phyloP scores from a whole-genome alignment of 805 yeast genomes.

The Kregervanrija pseudodelftensis region DNA sequence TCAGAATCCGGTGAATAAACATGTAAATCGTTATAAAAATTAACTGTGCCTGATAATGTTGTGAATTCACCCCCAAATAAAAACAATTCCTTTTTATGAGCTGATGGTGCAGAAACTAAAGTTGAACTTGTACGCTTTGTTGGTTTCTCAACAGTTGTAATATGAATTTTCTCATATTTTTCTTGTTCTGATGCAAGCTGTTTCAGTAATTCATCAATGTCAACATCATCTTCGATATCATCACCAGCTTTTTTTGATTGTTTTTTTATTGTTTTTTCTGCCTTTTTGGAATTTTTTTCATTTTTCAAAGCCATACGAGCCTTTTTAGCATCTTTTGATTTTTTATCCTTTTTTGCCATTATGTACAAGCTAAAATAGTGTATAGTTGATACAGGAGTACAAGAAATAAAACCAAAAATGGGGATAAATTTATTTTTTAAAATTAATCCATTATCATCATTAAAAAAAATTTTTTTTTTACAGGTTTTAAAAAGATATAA shows the following conservation, averaged over 20 bases:
- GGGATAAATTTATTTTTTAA: background rate
- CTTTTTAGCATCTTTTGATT: slow-evolving; percentile 86
- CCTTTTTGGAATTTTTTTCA: slow-evolving; percentile 67
- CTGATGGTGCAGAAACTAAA: slow-evolving; percentile 66
- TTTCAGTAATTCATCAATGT: slow-evolving; percentile 75
- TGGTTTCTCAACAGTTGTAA: slow-evolving; percentile 56
- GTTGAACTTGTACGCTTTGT: slow-evolving; percentile 65
- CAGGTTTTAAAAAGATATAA: background rate
- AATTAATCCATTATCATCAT: background rate
- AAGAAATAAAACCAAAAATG: background rate
- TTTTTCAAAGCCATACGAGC: slow-evolving; percentile 79
- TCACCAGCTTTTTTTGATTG: slow-evolving; percentile 71
- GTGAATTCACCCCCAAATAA: slow-evolving; percentile 85
- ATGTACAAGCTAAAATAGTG: slow-evolving; percentile 1
- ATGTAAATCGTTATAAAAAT: slow-evolving; percentile 75
- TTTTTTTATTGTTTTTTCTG: slow-evolving; percentile 63
- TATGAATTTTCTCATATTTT: slow-evolving; percentile 61
- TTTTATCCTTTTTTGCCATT: slow-evolving; percentile 84
- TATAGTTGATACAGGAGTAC: background rate
- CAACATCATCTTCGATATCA: slow-evolving; percentile 76
- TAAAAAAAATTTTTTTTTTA: background rate
- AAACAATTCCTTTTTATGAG: slow-evolving; percentile 69
- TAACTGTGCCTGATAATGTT: slow-evolving; percentile 35
- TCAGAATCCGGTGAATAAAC: slow-evolving; percentile 70
- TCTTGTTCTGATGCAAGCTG: slow-evolving; percentile 77